Percentiles rank a stretch among this genome's conserved stretches.
Conservation (phyloP, 2,329 filamentous ascomycete species). For the Arthroderma sp. region DNA sequence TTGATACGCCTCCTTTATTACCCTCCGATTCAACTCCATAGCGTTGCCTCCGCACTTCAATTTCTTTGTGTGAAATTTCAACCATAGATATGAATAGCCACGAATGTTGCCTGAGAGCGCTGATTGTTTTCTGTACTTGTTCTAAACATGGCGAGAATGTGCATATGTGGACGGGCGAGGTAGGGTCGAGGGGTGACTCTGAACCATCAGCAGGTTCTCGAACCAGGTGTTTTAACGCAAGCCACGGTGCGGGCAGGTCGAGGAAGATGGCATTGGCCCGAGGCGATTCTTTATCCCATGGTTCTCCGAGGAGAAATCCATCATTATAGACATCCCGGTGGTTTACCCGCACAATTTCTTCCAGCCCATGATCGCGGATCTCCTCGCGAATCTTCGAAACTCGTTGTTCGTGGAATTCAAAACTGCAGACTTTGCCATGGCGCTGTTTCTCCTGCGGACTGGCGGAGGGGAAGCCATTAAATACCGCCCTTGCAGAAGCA, state of each 20-base stretch:
- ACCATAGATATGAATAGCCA: conserved; percentile 94
- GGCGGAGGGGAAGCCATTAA: conserved; percentile 29
- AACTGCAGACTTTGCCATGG: conserved; percentile 36
- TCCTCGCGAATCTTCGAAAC: conserved; percentile 30
- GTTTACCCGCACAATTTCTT: conserved; percentile 31
- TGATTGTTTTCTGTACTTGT: conserved; percentile 78
- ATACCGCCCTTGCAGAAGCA: conserved; percentile 36
- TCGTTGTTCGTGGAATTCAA: conserved; percentile 37
- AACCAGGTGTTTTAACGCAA: conserved; percentile 35
- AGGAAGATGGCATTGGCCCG: conserved; percentile 37
- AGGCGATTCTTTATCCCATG: conserved; percentile 25
- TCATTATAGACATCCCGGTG: conserved; percentile 39
- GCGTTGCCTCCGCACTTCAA: conserved; percentile 72
- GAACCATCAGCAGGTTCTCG: conserved; percentile 22
- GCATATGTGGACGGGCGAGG: conserved; percentile 65
- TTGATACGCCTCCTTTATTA: conserved; percentile 43
- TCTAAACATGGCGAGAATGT: conserved; percentile 96
- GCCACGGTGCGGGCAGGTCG: conserved; percentile 39
- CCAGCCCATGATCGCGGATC: conserved; percentile 31
- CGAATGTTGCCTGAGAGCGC: conserved; percentile 62
- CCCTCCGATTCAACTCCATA: conserved; percentile 60
- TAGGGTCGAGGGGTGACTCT: conserved; percentile 52
- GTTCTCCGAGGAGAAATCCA: conserved; percentile 30
- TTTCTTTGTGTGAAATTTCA: conserved; percentile 64
- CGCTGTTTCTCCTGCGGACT: conserved; percentile 17